Percentiles rank a stretch among this genome's conserved stretches.
Evolutionary conservation across 2,329 filamentous ascomycete species (phyloP).

Genomic region (Aspergillus chevalieri): DNA sequence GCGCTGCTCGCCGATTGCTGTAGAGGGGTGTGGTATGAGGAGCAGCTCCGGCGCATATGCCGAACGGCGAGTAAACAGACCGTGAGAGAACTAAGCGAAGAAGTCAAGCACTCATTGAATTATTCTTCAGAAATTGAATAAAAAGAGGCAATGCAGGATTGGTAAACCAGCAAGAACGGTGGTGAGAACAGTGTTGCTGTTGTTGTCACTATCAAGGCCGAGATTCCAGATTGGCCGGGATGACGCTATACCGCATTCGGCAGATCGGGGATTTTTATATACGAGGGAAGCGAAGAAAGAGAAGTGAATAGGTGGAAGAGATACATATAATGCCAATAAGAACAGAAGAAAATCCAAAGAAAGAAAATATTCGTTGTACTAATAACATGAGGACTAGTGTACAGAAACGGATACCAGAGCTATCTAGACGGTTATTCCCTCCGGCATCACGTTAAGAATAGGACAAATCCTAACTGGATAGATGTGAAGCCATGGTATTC

Average conservation of each 20-base stretch:
- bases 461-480: background rate
- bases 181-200: no score
- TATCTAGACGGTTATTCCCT: background rate
- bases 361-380: background rate
- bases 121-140: background rate
- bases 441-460: background rate
- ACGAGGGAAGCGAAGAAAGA: background rate
- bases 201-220: no score
- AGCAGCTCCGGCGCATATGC: slow-evolving; percentile 26
- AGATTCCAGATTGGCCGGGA: background rate
- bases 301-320: background rate
- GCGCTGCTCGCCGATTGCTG: slow-evolving; percentile 20
- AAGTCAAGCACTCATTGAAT: background rate
- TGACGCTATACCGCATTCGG: background rate
- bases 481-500: background rate
- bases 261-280: background rate
- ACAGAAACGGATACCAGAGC: background rate
- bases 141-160: background rate
- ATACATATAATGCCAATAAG: background rate
- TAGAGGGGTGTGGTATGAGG: slow-evolving; percentile 16
- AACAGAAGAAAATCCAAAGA: background rate
- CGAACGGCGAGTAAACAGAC: no score
- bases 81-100: no score
- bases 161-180: no score
- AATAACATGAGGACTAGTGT: background rate